Evolutionary conservation across 768 basidiomycete species (phyloP), one percentile per base, ranked within the genome.

Genomic region (Mycena latifolia): DNA sequence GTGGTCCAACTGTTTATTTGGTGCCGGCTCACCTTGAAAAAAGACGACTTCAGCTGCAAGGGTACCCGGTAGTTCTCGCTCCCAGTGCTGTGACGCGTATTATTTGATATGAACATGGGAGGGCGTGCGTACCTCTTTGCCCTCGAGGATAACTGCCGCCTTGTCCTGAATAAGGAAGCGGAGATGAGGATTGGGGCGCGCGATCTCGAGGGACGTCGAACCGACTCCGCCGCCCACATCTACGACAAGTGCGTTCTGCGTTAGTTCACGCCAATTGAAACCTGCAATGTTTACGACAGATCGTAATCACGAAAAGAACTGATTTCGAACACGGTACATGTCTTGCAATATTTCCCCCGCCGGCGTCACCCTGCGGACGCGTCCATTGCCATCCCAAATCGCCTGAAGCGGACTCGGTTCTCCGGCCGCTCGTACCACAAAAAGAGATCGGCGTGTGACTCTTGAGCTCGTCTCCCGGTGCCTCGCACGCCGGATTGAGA

Each of bases 311-410:
- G 33, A 35, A 6, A 6, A 6, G 14, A 7, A 35, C 8, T 6
- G 33, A 35, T 35, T 35, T 35, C n/a, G n/a, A n/a, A n/a, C n/a
- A n/a, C 25, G n/a, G n/a, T 46, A 46, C 24, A 25, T 46, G 20
- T 70, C 64, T 28, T 62, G 47, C 7, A 65, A 51, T 37, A 35
- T 12, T n/a, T 5, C 18, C 7, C 43, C 52, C 1, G 39, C 14
- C 14, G 67, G 60, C 9, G 45, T 43, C 28, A 66, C 43, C 28
- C 31, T 63, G n/a, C 59, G 45, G 53, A 22, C 17, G 54, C 68
- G 48, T 64, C 59, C 73, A 79, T 77, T 3, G 71, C 73, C 27
- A 72, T 55, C 3, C 66, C 69, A 51, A 77, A 76, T 0, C 75
- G 71, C n/a, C 47, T 60, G 24, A 75, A 55, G 1, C 60, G 25